Evolutionary conservation across 2,329 filamentous ascomycete species (phyloP).

Genomic region (Venturia aucupariae): DNA sequence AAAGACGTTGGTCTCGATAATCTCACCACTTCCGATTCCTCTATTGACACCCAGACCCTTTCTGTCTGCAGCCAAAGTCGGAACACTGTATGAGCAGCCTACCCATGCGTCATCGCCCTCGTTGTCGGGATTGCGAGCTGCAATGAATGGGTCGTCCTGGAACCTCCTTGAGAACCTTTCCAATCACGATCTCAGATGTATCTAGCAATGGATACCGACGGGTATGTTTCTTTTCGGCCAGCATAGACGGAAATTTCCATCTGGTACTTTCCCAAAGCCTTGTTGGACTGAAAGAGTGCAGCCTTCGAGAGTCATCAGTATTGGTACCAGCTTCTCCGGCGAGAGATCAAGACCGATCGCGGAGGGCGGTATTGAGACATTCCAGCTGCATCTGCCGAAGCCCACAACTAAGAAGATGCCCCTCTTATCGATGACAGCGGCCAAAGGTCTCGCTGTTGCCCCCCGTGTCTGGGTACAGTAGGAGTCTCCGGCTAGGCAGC

Average conservation of each 20-base stretch:
- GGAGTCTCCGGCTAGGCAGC: no score
- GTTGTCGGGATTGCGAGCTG: background rate
- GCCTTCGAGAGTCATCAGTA: background rate
- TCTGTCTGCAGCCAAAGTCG: background rate
- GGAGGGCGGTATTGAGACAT: no score
- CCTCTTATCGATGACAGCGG: no score
- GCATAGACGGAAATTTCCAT: background rate
- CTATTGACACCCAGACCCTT: background rate
- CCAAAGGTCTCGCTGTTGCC: no score
- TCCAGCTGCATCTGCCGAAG: no score
- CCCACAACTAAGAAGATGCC: no score
- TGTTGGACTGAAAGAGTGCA: no score
- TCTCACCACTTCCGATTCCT: background rate
- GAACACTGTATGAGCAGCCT: background rate
- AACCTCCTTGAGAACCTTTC: background rate
- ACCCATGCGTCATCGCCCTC: background rate
- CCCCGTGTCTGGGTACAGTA: no score
- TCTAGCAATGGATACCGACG: background rate
- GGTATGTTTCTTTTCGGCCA: background rate
- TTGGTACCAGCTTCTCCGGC: background rate
- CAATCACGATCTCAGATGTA: background rate
- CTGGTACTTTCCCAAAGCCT: background rate
- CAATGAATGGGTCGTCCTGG: background rate
- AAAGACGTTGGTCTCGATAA: background rate
- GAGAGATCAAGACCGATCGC: no score